Base-by-base conservation (phyloP, 1,284 basidiomycete species). In the Papiliotrema flavescens region DNA sequence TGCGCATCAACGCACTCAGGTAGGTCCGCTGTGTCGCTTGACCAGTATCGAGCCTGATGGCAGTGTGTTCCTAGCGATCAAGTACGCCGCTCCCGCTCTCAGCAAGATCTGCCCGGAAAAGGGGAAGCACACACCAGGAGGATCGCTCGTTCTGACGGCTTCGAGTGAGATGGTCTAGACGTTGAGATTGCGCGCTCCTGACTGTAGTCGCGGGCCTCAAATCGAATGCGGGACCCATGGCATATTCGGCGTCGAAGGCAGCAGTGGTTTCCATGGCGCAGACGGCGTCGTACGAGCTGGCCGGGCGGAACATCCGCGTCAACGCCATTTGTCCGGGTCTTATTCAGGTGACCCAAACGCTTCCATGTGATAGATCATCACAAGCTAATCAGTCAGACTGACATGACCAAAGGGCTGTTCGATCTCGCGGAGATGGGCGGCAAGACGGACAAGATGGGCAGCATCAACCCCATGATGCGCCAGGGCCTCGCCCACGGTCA, bases 301-400 rank as follows among this genome's bases (percentile, higher is more conserved):
- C 84, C 56, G 85, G 82, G 61, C 86, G 85, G 1, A 88, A 90
- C 71, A 81, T 97, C 59, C 86, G 93, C 37, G 87, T 95, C 60
- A 96, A 96, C 74, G 83, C 88, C 17, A 84, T 96, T 59, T 94
- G 90, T 67, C 93, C 93, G 2, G 93, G 93, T 19, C 76, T 96
- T 47, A 92, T 96, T 64, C 88, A 94, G 66, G 72, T 73, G 42
- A 19, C 57, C 46, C 39, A n/a, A n/a, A n/a, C n/a, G n/a, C n/a
- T n/a, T n/a, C n/a, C n/a, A n/a, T n/a, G n/a, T n/a, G n/a, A n/a
- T n/a, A n/a, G n/a, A n/a, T n/a, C n/a, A n/a, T n/a, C n/a, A n/a
- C 9, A 23, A 14, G 42, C 47, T 42, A 19, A 46, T 19, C 8
- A 11, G 17, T 11, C 8, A 76, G 76, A 94, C 90, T 1, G 87